Conservation (phyloP, 2,329 filamentous ascomycete species). For the Aspergillus luchuensis region DNA sequence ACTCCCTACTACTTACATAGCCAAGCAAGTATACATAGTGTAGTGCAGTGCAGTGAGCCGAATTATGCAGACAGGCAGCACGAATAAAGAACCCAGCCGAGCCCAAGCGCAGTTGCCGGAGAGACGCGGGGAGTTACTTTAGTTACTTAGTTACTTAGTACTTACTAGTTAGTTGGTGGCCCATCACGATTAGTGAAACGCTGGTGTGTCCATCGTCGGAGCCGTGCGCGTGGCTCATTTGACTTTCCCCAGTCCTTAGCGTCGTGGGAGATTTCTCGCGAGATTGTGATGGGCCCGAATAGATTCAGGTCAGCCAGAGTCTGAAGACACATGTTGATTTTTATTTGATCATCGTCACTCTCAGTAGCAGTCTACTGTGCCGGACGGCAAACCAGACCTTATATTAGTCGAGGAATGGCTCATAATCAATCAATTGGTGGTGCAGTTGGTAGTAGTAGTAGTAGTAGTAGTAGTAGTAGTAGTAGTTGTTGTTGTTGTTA, state of each 20-base stretch:
- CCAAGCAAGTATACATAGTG: not conserved
- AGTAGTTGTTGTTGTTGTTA: too few species aligned
- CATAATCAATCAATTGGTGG: too few species aligned
- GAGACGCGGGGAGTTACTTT: slow-evolving; percentile 11
- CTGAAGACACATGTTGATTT: too few species aligned
- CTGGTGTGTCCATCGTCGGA: slow-evolving; percentile 21
- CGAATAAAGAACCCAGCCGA: not conserved
- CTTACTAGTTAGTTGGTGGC: not conserved
- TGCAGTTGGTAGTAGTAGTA: too few species aligned
- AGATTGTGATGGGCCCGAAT: not conserved
- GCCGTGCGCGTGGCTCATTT: slow-evolving; percentile 15
- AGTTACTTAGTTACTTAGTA: too few species aligned
- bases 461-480: too few species aligned
- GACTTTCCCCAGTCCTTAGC: slow-evolving; percentile 14
- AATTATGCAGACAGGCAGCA: not conserved
- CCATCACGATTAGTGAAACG: slow-evolving; percentile 23
- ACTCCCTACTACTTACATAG: not conserved
- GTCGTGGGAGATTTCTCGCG: not conserved
- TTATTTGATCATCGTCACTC: too few species aligned
- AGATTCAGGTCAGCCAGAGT: not conserved
- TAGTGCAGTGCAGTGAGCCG: not conserved
- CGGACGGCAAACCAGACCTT: too few species aligned
- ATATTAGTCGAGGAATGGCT: too few species aligned
- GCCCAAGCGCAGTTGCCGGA: slow-evolving; percentile 18
- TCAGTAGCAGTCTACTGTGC: too few species aligned